phyloP scores from a whole-genome alignment of 2,329 filamentous ascomycete species.

The Rachicladosporium sp. region DNA sequence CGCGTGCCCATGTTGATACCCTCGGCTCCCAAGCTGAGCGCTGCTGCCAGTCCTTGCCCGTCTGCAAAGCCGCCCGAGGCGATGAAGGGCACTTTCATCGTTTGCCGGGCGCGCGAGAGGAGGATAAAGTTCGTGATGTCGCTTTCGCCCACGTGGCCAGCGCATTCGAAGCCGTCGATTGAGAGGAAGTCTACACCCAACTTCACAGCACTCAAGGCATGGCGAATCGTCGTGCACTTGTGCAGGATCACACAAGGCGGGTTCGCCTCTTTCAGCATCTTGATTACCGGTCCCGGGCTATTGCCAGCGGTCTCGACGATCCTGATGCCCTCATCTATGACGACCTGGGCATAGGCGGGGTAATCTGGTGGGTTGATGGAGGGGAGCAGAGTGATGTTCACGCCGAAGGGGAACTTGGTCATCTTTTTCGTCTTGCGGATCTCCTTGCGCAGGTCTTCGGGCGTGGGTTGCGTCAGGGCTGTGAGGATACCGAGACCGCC shows the following conservation, averaged over 20 bases:
- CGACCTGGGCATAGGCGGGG: conserved; percentile 75
- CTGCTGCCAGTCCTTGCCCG: conserved; percentile 82
- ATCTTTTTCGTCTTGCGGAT: conserved; percentile 76
- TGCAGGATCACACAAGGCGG: conserved; percentile 62
- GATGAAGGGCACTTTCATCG: conserved; percentile 79
- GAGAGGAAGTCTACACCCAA: conserved; percentile 92
- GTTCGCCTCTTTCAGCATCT: conserved; percentile 68
- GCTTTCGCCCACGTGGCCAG: conserved; percentile 74
- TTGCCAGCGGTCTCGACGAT: conserved; percentile 92
- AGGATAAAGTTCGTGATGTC: conserved; percentile 88
- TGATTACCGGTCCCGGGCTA: conserved; percentile 79
- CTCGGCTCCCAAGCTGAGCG: conserved; percentile 76
- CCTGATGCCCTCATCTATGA: conserved; percentile 83
- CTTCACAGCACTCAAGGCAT: conserved; percentile 82
- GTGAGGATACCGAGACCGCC: conserved; percentile 74
- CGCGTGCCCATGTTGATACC: conserved; percentile 98
- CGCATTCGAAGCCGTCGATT: conserved; percentile 97
- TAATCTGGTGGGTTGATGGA: conserved; percentile 87
- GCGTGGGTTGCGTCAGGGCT: conserved; percentile 82
- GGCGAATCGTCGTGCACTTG: conserved; percentile 94
- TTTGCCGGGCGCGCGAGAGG: conserved; percentile 71
- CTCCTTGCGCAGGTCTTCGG: conserved; percentile 83
- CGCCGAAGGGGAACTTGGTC: conserved; percentile 70
- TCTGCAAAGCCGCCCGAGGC: conserved; percentile 93
- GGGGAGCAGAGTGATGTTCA: conserved; percentile 90